Evolutionary conservation across 2,329 filamentous ascomycete genomes (phyloP).

Genomic region (Aspergillus pseudoglaucus): DNA sequence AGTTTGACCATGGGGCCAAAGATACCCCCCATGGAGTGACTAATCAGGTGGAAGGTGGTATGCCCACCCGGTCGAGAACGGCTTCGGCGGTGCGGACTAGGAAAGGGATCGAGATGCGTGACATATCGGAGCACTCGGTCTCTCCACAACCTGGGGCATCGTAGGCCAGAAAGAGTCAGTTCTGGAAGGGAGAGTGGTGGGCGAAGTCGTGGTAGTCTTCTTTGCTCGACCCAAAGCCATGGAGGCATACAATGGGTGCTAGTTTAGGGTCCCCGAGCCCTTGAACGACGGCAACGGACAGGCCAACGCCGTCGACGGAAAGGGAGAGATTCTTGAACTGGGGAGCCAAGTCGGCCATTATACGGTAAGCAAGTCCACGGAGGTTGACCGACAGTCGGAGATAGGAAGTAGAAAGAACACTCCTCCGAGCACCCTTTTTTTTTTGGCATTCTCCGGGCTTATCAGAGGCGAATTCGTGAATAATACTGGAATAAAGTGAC

Average conservation of each 20-base stretch:
- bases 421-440: no score
- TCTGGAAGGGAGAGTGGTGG: constrained; percentile 9
- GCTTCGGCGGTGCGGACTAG: constrained; percentile 17
- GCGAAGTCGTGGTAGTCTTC: constrained; percentile 17
- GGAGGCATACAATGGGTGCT: constrained; percentile 17
- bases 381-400: no score
- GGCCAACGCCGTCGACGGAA: constrained; percentile 13
- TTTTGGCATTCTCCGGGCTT: no score
- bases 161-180: constrained; percentile 15
- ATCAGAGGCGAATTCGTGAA: no score
- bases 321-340: constrained; percentile 4
- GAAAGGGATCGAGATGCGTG: constrained; percentile 16
- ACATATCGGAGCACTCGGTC: constrained; percentile 11
- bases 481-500: no score
- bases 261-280: constrained; percentile 3
- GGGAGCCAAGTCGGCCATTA: not conserved
- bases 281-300: constrained; percentile 16
- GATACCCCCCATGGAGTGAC: constrained; percentile 21
- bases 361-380: no score
- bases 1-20: constrained; percentile 18
- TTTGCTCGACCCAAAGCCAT: constrained; percentile 22
- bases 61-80: constrained; percentile 12
- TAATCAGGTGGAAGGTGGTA: constrained; percentile 17
- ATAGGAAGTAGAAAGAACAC: no score
- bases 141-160: constrained; percentile 20